Base-by-base conservation (phyloP, 345 rosid species). In the Populus alba region DNA sequence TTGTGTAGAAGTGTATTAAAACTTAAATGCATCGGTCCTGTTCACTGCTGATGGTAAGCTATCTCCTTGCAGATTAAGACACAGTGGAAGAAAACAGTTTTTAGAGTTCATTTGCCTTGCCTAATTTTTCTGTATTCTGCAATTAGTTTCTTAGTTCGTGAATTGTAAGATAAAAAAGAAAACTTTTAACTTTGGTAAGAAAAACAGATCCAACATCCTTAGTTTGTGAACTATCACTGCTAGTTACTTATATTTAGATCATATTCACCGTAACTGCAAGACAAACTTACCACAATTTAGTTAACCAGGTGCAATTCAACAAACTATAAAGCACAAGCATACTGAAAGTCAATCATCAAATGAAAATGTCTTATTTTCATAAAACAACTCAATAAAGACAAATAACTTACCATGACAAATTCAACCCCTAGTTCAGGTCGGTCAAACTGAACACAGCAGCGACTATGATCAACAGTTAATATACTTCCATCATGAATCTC, bases 401-500 rank as follows among this genome's bases (percentile, higher is more conserved):
- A 22, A 43, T 27, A 65, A 53, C 27, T 79, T 91, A 97, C 99
- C 97, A 35, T 85, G 84, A 97, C 97, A 86, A 91, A 89, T 87
- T 90, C 97, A 84, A 91, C 97, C 72, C 98, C 99, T 57, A 91
- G 77, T 73, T 94, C 94, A 72, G 91, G 89, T 37, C 63, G 68
- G 78, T 91, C 98, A 85, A 97, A 97, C 87, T 91, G 92, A 81
- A 97, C 88, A 53, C 90, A 87, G 86, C 91, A 91, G 78, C 84
- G 89, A 78, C 88, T 88, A 85, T 91, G 92, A 86, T 97, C 97
- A 83, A 92, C 91, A 33, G 94, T 91, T 78, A 97, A 95, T 66
- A 97, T 89, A 83, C 93, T 91, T 79, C 99, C 99, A 77, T 91
- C 93, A 84, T 88, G 91, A 84, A 94, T 84, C 88, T 90, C 94